Conservation (phyloP, 352 stramenopile species). For the Globisporangium alternatum region DNA sequence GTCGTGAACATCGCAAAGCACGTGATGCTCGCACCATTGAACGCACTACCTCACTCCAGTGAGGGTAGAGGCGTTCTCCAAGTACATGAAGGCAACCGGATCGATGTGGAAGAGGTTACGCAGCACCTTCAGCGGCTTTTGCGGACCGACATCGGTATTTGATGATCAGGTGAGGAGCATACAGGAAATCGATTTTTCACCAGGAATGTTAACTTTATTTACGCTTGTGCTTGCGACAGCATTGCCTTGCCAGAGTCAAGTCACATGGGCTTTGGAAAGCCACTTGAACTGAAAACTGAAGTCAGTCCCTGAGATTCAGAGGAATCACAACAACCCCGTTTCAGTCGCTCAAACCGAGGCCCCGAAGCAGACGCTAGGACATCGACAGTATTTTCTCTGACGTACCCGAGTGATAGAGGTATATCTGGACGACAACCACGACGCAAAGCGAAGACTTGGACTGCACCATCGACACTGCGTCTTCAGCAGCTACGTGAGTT, state of each 20-base stretch:
- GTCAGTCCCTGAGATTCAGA: slow-evolving; percentile 11
- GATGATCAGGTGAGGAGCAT: neutral
- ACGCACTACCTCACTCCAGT: neutral
- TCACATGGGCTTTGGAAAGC: slow-evolving; percentile 3
- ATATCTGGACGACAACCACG: slow-evolving; percentile 7
- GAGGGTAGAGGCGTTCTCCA: neutral
- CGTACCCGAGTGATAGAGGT: slow-evolving; percentile 15
- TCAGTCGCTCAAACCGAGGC: neutral
- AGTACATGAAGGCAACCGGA: slow-evolving; percentile 8
- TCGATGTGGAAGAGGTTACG: slow-evolving; percentile 19
- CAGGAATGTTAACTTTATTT: neutral
- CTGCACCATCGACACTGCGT: slow-evolving; percentile 25
- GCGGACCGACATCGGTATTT: neutral
- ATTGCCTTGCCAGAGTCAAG: no score
- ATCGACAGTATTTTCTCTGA: neutral
- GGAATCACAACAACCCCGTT: neutral
- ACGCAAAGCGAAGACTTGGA: slow-evolving; percentile 24
- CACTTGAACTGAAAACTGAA: slow-evolving; percentile 28
- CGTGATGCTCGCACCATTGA: neutral
- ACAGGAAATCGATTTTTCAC: neutral
- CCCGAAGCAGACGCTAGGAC: no score
- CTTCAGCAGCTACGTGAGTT: slow-evolving; percentile 19
- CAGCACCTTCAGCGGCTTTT: slow-evolving; percentile 14
- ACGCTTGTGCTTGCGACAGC: no score
- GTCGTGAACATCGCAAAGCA: slow-evolving; percentile 32